These are phyloP conservation scores for Eragrostis nindensis DNA, from an alignment of 176 grass and related monocot genomes.

Conservation along the genomic window DNA sequence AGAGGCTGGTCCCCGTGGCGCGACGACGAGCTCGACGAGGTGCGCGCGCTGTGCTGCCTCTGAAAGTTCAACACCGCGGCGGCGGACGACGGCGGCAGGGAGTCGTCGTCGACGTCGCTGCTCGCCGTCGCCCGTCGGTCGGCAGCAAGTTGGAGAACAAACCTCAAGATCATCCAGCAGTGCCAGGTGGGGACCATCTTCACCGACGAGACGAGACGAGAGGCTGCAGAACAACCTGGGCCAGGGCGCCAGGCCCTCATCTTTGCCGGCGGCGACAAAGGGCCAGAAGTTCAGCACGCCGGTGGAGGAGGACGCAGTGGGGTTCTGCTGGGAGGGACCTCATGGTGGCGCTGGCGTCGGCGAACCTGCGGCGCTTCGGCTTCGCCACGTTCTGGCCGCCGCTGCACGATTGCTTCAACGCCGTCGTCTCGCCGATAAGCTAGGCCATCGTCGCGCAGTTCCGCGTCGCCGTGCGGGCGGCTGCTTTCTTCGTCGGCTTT, in stretches of 20 bases:
- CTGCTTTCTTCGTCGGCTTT: constrained; percentile 33
- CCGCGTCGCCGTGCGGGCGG: constrained; percentile 58
- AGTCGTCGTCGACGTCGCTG: no score
- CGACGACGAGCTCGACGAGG: constrained; percentile 87
- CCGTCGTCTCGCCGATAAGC: constrained; percentile 88
- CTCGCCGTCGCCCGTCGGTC: no score
- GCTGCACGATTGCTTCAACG: constrained; percentile 72
- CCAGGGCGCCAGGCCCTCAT: constrained; percentile 67
- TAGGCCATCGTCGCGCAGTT: constrained; percentile 77
- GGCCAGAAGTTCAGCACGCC: constrained; percentile 95
- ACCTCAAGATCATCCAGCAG: constrained; percentile 86
- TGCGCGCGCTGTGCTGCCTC: constrained; percentile 92
- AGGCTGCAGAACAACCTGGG: constrained; percentile 82
- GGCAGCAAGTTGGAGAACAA: constrained; percentile 93
- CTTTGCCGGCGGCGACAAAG: constrained; percentile 73
- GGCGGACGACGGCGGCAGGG: no score
- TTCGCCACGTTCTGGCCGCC: constrained; percentile 76
- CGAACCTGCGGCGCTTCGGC: constrained; percentile 73
- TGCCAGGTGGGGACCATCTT: constrained; percentile 88
- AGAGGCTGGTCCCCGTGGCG: constrained; percentile 78
- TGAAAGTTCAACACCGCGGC: constrained; percentile 99
- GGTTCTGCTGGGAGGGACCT: constrained; percentile 97
- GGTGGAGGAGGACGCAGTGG: constrained; percentile 80
- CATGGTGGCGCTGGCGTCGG: constrained; percentile 43
- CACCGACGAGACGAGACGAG: no score